Evolutionary conservation across 805 yeast species (phyloP), one percentile per base, ranked within the genome.

Genomic region (Ogataea naganishii): DNA sequence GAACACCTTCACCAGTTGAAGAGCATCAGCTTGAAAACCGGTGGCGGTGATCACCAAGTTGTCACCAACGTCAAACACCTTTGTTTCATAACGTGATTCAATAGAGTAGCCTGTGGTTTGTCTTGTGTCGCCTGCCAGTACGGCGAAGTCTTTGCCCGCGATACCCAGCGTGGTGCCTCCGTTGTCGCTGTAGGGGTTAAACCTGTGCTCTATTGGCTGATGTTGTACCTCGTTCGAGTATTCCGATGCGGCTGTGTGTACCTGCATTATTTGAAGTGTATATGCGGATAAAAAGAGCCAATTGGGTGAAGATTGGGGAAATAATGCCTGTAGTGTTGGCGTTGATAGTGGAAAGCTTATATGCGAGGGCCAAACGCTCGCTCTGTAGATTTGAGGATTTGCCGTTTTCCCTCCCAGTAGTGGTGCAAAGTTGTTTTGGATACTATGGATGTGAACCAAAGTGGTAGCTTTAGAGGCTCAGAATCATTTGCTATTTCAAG

Each of bases 101-200:
- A 92, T 92, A 39, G 83, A 77, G 60, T 86, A 92, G 14, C 96
- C 98, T 13, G 81, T 78, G 5, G 95, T 84, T 49, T 82, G 94
- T 65, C 98, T 80, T n/a, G 98, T 92, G 56, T 92, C 98, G 26
- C 97, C 97, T 1, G 98, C 98, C 37, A 92, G 66, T 20, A 92
- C 92, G 13, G 95, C 96, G 49, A 86, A 92, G 58, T 92, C 96
- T 54, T 85, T 83, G 29, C 98, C 98, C 2, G 98, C 96, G 58
- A 92, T 92, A 31, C 97, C 98, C 43, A 92, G 63, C 32, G 89
- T 88, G 6, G 97, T 89, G 49, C 98, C 98, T 46, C 98, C 98
- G 47, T 88, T 85, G 58, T 88, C 95, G 37, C 21, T 16, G 63
- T 86, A 86, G 22, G 96, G 96, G 51, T 86, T 85, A 63, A 86